Conservation (phyloP, 768 basidiomycete species). For the Russula compacta region DNA sequence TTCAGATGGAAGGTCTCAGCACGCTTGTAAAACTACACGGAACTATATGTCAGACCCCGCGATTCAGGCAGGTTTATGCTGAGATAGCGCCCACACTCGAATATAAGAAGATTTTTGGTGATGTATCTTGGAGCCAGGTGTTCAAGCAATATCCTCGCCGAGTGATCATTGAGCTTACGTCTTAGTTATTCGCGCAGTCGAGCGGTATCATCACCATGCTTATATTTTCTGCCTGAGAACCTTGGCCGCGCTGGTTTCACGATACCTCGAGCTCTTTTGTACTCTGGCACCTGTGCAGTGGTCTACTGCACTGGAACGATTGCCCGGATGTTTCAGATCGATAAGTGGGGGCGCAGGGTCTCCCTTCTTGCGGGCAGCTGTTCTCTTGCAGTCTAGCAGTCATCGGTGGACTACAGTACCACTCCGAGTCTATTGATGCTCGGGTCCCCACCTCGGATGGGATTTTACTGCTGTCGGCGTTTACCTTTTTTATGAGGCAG, state of each 20-base stretch:
- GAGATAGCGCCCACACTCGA: constrained; percentile 35
- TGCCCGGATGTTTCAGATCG: constrained; percentile 45
- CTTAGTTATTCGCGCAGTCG: constrained; percentile 44
- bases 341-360: constrained; percentile 41
- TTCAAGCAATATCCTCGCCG: constrained; percentile 44
- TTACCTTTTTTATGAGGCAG: constrained; percentile 52
- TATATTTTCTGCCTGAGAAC: constrained; percentile 46
- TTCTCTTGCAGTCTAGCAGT: constrained; percentile 37
- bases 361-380: constrained; percentile 42
- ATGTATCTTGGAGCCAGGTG: constrained; percentile 39
- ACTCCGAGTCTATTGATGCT: constrained; percentile 29
- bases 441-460: constrained; percentile 29
- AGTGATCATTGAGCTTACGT: constrained; percentile 41
- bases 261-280: constrained; percentile 35
- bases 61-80: constrained; percentile 36
- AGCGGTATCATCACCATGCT: constrained; percentile 51
- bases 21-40: constrained; percentile 53
- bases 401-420: constrained; percentile 44
- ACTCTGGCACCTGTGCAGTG: constrained; percentile 38
- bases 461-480: constrained; percentile 39
- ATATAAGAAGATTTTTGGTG: constrained; percentile 32
- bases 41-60: constrained; percentile 31
- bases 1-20: constrained; percentile 38
- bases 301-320: constrained; percentile 43
- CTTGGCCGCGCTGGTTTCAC: constrained; percentile 43